Conservation (phyloP, 331 rosid genomes). For the Acacia pycnantha region DNA sequence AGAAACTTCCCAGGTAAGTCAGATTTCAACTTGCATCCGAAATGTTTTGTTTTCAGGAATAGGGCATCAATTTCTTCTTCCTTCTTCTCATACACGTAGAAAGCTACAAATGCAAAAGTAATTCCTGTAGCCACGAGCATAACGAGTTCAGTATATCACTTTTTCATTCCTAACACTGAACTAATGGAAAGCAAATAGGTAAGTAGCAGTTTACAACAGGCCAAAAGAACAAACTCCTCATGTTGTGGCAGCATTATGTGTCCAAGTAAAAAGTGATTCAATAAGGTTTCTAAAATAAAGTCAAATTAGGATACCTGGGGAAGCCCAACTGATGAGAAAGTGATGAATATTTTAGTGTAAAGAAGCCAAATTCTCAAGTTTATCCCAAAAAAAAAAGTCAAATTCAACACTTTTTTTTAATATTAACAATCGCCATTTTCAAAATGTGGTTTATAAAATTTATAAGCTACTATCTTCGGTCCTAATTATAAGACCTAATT, state of each 20-base stretch:
- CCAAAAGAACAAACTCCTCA: background rate
- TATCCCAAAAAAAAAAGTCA: background rate
- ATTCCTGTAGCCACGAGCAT: conserved; percentile 57
- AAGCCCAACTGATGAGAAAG: background rate
- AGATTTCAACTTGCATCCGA: conserved; percentile 64
- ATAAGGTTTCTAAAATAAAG: background rate
- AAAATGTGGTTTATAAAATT: background rate
- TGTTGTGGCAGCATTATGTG: background rate
- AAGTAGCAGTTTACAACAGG: background rate
- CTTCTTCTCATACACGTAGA: conserved; percentile 75
- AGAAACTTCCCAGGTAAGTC: conserved; percentile 45
- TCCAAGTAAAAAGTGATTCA: conserved; percentile 4
- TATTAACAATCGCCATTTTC: background rate
- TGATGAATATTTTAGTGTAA: background rate
- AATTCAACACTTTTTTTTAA: background rate
- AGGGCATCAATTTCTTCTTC: conserved; percentile 72
- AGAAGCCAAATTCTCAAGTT: background rate
- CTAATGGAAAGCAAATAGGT: background rate
- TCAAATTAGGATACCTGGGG: background rate
- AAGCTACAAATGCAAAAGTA: conserved; percentile 57
- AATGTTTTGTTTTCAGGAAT: conserved; percentile 41
- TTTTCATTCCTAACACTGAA: background rate
- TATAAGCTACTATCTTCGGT: too few relatives aligned
- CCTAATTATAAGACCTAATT: too few relatives aligned
- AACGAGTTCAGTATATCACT: conserved; percentile 19